Evolutionary conservation across 495 filamentous ascomycete species (phyloP), one percentile per base, ranked within the genome.

Genomic region (Xylaria castorea): DNA sequence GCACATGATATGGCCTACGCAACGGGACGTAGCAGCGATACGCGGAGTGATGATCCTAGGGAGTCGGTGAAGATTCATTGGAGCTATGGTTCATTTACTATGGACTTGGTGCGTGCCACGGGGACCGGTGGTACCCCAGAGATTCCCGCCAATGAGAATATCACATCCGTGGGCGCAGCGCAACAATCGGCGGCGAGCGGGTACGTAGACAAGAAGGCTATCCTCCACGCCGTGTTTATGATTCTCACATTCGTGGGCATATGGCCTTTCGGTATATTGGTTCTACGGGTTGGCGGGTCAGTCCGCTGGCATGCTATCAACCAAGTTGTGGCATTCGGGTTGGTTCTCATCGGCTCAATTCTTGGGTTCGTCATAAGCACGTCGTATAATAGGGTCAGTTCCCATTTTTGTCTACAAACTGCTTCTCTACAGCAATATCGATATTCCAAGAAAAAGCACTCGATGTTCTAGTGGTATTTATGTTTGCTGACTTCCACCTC

Each of bases 1-100:
- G 60, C 77, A 1, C 81, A 87, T 64, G 74, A 81, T 16, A 87
- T 90, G 80, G 87, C 90, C 64, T 91, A 87, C 74, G 90, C 86
- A n/a, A 76, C 86, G 16, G 90, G 90, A 1, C 74, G 80, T 38
- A 73, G 74, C 36, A 70, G 73, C 38, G 44, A 65, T 40, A 71
- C 87, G 11, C 77, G 78, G 12, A 82, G 79, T 34, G 79, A 89
- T 75, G 77, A 80, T 38, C 73, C 73, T 1, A 74, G 80, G 14
- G 87, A 84, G 0, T 78, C 75, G n/a, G 77, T 89, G 8, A 80
- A 84, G 46, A 80, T 86, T n/a, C 90, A 92, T 76, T 71, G 78
- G 46, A 79, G 80, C 63, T 88, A 88, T 75, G 90, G 89, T 38
- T 63, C 75, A 0, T 91, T 91, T 79, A 82, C 78, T 5, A 82